These are phyloP conservation scores for Plasmopara halstedii DNA, from an alignment of 352 stramenopile genomes.

Conservation along the genomic window DNA sequence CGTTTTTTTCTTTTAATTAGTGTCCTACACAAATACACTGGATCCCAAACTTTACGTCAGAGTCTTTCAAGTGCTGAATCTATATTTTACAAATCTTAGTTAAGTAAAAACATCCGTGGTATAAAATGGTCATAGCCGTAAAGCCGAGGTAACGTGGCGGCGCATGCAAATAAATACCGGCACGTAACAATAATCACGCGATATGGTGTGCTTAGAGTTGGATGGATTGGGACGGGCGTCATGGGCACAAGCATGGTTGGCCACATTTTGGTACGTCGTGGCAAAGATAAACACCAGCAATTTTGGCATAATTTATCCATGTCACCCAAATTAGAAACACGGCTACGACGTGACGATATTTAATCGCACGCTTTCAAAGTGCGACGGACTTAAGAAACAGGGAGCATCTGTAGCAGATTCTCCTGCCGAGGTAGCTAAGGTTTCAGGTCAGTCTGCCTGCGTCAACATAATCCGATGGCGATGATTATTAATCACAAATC, in stretches of 20 bases:
- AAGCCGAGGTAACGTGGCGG: constrained; percentile 29
- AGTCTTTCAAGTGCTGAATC: no score
- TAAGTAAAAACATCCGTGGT: no score
- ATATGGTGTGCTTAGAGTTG: constrained; percentile 35
- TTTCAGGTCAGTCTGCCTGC: constrained; percentile 36
- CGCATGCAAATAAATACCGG: no score
- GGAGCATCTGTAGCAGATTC: constrained; percentile 63
- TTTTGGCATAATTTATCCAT: constrained; percentile 4
- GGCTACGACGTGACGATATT: constrained; percentile 85
- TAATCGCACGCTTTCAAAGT: constrained; percentile 83
- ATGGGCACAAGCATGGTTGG: constrained; percentile 86
- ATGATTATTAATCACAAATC: background rate
- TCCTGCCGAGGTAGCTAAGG: constrained; percentile 67
- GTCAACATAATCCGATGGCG: background rate
- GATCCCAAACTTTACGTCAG: no score
- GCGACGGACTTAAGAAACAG: constrained; percentile 62
- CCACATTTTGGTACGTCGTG: constrained; percentile 65
- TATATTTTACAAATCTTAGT: no score
- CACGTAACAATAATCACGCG: background rate
- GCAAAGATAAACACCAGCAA: background rate
- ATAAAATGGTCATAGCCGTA: constrained; percentile 16
- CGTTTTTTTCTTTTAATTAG: no score
- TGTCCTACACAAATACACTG: no score
- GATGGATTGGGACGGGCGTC: constrained; percentile 82
- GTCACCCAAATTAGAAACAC: constrained; percentile 36